Percentiles rank a stretch among this genome's conserved stretches.
These are phyloP conservation scores for Rhodomyrtus psidioides DNA, from an alignment of 441 rosid genomes.

Conservation along the genomic window DNA sequence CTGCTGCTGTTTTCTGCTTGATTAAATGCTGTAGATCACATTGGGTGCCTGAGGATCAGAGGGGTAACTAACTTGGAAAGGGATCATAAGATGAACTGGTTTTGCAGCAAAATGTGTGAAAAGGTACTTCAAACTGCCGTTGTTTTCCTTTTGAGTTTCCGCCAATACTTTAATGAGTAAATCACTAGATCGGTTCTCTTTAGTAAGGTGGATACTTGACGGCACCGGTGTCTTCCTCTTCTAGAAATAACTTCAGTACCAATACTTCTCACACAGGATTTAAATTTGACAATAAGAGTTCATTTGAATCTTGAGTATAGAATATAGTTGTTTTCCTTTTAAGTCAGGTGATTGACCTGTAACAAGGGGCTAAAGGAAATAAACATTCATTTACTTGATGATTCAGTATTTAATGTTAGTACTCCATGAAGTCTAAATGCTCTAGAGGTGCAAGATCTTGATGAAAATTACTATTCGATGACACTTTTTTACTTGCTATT, in stretches of 20 bases:
- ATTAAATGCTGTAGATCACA: conserved; percentile 39
- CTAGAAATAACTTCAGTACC: background rate
- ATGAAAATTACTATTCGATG: background rate
- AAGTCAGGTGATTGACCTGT: background rate
- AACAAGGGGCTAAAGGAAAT: background rate
- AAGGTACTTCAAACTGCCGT: conserved; percentile 28
- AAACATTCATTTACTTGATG: background rate
- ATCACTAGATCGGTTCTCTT: background rate
- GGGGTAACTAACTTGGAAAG: conserved; percentile 10
- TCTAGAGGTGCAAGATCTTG: background rate
- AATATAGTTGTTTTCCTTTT: background rate
- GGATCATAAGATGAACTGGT: conserved; percentile 34
- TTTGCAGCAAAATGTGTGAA: conserved; percentile 61
- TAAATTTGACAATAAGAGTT: background rate
- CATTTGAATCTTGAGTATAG: background rate
- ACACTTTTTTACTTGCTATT: background rate
- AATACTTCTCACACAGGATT: background rate
- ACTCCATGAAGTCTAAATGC: background rate
- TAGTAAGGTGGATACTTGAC: background rate
- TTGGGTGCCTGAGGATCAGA: conserved; percentile 27
- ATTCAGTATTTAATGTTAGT: background rate
- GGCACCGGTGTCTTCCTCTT: background rate
- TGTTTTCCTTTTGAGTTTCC: background rate
- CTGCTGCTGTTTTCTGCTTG: background rate
- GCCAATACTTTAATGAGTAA: background rate